Conservation (phyloP, 805 yeast species). For the Metschnikowia dekortorum region DNA sequence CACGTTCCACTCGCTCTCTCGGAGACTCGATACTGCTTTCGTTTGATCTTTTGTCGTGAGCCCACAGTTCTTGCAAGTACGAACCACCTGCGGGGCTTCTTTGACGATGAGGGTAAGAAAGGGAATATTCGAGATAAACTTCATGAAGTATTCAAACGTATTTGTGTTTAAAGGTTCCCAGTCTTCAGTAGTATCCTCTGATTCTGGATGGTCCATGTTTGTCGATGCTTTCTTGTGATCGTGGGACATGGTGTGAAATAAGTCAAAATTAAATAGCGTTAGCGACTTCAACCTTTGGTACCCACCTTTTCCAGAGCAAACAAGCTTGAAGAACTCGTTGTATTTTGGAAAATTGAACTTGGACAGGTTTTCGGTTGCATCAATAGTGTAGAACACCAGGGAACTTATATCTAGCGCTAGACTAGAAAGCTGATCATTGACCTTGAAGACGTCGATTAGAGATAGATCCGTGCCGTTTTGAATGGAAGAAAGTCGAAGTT, state of each 20-base stretch:
- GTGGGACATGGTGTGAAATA: conserved; percentile 19
- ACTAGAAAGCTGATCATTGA: conserved; percentile 30
- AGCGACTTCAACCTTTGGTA: conserved; percentile 25
- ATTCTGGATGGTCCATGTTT: background rate
- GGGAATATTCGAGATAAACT: conserved; percentile 20
- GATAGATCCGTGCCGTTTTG: conserved; percentile 45
- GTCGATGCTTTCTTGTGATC: conserved; percentile 8
- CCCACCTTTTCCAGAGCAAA: conserved; percentile 34
- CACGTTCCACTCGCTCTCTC: conserved; percentile 17
- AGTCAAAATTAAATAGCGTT: conserved; percentile 29
- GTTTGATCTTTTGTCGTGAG: conserved; percentile 12
- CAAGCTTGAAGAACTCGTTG: conserved; percentile 22
- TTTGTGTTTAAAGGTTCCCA: conserved; percentile 21
- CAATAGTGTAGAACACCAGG: conserved; percentile 33
- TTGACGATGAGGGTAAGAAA: conserved; percentile 23
- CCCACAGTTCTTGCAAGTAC: conserved; percentile 36
- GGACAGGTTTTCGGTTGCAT: conserved; percentile 10
- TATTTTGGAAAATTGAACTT: conserved; percentile 31
- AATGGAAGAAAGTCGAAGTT: conserved; percentile 35
- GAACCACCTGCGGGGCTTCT: conserved; percentile 19
- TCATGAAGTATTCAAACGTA: conserved; percentile 21
- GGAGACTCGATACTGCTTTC: conserved; percentile 10
- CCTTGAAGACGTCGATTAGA: conserved; percentile 42
- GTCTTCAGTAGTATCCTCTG: background rate
- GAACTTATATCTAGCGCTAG: conserved; percentile 49